phyloP scores from a whole-genome alignment of 129 eudicot genomes.

The Silybum marianum region DNA sequence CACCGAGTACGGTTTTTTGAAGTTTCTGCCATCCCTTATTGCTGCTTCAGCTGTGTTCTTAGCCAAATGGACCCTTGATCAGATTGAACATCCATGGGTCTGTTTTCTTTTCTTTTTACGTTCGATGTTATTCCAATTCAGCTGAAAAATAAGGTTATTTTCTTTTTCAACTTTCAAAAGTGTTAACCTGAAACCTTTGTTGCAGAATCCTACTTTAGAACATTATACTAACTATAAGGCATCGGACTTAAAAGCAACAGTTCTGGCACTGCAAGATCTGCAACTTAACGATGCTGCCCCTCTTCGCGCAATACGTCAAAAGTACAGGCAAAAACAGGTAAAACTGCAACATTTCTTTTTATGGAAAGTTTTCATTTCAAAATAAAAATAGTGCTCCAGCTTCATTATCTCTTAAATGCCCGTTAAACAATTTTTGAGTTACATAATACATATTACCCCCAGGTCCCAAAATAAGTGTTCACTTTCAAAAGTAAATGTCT shows the following conservation, averaged over 20 bases:
- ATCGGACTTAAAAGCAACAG: conserved; percentile 59
- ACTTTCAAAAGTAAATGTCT: no score
- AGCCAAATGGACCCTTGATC: conserved; percentile 96
- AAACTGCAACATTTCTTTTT: background rate
- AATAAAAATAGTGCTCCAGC: no score
- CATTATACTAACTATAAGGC: conserved; percentile 66
- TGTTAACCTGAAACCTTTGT: background rate
- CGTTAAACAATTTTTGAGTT: no score
- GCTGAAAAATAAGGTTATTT: background rate
- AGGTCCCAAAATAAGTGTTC: no score
- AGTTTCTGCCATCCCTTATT: conserved; percentile 73
- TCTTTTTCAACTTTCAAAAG: conserved; percentile 7
- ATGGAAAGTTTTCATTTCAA: background rate
- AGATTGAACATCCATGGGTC: conserved; percentile 86
- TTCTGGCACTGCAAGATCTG: conserved; percentile 67
- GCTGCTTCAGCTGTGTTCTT: conserved; percentile 96
- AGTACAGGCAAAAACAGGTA: conserved; percentile 80
- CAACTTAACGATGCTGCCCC: conserved; percentile 60
- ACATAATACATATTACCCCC: no score
- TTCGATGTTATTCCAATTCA: background rate
- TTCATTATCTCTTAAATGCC: no score
- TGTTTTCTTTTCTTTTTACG: conserved; percentile 23
- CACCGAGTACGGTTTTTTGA: conserved; percentile 69
- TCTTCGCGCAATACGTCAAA: conserved; percentile 71
- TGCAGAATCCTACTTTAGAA: conserved; percentile 89